Evolutionary conservation across 176 grass and related monocot genomes (phyloP), one percentile per base, ranked within the genome.

Genomic region (Phyllostachys edulis): DNA sequence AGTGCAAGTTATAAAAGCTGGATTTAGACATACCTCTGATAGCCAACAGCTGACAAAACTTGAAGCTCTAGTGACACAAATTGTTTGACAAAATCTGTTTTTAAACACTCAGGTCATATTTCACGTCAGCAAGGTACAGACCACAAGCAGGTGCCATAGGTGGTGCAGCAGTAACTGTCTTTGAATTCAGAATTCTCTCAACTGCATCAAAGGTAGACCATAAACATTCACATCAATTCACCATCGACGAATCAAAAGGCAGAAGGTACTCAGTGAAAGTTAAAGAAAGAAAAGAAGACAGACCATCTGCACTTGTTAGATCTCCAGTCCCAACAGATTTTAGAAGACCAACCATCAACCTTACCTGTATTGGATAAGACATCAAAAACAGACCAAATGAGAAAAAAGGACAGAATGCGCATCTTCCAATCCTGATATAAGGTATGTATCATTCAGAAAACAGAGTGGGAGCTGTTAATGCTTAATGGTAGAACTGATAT

Each of bases 321-420:
- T 96, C 69, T 59, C 91, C 96, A 10, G 84, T 92, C 34, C 96
- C 96, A 90, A 96, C 93, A 87, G 77, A 90, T 92, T 96, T 99
- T 69, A 99, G 78, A 88, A 92, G 91, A 81, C 93, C 96, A 57
- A 99, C 96, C 93, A 99, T 92, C 71, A 99, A 74, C 75, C 96
- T 92, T 60, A 99, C 91, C 96, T 99, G 87, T 63, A 83, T 39
- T 39, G 38, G 69, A 65, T 37, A 84, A 90, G 13, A 45, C 51
- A 90, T 80, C 27, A 81, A 88, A 82, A 78, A 88, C 15, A 26
- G 66, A 26, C 62, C 27, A 54, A 46, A 73, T 20, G 13, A 39
- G 63, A 76, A 75, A 27, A 39, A 18, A 10, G 1, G 37, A 84
- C 6, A 64, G 18, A 10, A 67, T 29, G 4, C 9, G 18, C 51